Base-by-base conservation (phyloP, 805 yeast genomes). In the Wickerhamiella alocasiicola region DNA sequence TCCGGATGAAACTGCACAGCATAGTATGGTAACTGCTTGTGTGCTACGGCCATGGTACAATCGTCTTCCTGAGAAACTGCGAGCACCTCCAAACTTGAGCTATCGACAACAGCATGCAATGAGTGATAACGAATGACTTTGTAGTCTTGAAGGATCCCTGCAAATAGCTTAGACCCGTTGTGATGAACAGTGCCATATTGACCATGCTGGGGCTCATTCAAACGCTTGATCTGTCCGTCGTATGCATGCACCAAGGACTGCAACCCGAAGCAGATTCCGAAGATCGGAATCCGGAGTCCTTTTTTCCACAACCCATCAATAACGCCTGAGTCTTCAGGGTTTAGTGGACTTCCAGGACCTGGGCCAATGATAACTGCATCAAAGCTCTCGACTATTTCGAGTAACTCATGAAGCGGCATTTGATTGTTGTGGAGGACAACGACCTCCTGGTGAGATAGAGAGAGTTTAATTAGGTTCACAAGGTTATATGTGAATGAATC, bases 1-100 rank as follows among this genome's bases (percentile, higher is more conserved):
- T 91, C 99, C 0, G 98, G 98, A 54, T 91, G 99, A 54, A 87
- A 93, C 54, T 91, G 99, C 2, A 91, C 96, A 0, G 95, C 98
- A 56, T 67, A 88, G 63, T 80, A 81, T 0, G 96, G 96, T 16
- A 62, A 59, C 0, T 27, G 15, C 0, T 36, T 49, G 52, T 82
- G 87, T 53, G 63, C 70, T 0, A 71, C 91, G 0, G 94, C 95
- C 99, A 91, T 91, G 23, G 83, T 55, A 4, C 80, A 61, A 29
- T 51, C 53, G 3, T 64, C 65, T 26, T 52, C 60, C 9, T 63
- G 65, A 39, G 66, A 34, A 9, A 12, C 71, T 28, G 51, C 45
- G 6, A 27, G 13, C 1, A 46, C 47, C 21, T 36, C 27, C 16
- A 42, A 35, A 3, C 27, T 12, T 3, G 25, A 17, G 5, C 38